phyloP scores from a whole-genome alignment of 371 early-diverging fungal species.

The Lichtheimia ramosa region DNA sequence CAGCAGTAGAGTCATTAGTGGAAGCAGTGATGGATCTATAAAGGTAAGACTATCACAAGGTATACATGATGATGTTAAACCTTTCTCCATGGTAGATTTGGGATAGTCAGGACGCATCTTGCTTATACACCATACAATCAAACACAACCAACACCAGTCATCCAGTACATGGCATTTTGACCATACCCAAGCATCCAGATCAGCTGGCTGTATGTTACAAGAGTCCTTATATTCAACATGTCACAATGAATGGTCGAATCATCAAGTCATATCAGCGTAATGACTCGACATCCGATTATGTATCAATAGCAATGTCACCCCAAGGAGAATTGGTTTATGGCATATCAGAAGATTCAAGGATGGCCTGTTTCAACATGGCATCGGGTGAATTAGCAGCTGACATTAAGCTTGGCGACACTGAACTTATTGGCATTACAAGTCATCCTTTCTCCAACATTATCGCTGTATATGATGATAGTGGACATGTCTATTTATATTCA shows the following conservation, averaged over 20 bases:
- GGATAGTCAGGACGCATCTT: conserved; percentile 14
- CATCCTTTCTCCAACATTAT: conserved; percentile 79
- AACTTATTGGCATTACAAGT: conserved; percentile 67
- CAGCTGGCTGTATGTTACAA: conserved; percentile 77
- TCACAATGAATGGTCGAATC: conserved; percentile 62
- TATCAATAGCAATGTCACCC: conserved; percentile 64
- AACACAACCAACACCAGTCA: not conserved
- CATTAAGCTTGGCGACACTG: conserved; percentile 50
- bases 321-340: conserved; percentile 78
- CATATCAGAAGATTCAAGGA: conserved; percentile 58
- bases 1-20: conserved; percentile 69
- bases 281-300: conserved; percentile 57
- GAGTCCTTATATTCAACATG: conserved; percentile 55
- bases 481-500: conserved; percentile 61
- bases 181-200: conserved; percentile 53
- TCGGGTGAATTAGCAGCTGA: conserved; percentile 42
- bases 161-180: conserved; percentile 28
- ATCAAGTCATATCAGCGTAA: conserved; percentile 39
- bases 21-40: conserved; percentile 85
- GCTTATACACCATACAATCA: conserved; percentile 25
- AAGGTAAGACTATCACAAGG: conserved; percentile 55
- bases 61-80: not conserved
- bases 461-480: conserved; percentile 68
- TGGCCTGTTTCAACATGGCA: conserved; percentile 61
- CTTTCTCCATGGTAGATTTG: conserved; percentile 7